These are phyloP conservation scores for Dioscorea dumetorum DNA, from an alignment of 106 monocot species.

Conservation along the genomic window DNA sequence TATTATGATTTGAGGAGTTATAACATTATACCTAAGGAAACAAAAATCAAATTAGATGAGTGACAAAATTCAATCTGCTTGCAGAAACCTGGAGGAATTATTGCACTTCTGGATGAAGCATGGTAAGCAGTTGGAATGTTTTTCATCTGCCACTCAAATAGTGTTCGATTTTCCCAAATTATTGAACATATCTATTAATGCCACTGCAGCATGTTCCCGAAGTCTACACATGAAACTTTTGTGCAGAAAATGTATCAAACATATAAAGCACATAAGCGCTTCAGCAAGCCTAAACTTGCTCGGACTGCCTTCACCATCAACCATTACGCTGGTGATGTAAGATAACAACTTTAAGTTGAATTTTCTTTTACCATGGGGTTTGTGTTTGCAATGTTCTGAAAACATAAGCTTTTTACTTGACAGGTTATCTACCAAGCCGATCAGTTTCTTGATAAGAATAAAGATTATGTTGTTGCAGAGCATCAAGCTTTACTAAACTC, in stretches of 20 bases:
- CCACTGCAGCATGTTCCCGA: conserved; percentile 89
- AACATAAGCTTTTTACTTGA: conserved; percentile 3
- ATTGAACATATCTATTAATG: neutral
- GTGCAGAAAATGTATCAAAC: conserved; percentile 95
- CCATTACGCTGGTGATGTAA: conserved; percentile 98
- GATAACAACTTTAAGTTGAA: conserved; percentile 1
- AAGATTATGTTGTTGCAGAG: conserved; percentile 97
- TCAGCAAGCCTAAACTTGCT: conserved; percentile 94
- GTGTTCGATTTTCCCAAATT: neutral
- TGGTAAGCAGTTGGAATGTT: conserved; percentile 35
- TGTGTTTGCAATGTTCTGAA: conserved; percentile 1
- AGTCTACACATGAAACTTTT: conserved; percentile 98
- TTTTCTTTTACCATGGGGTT: neutral
- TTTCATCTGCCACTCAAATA: neutral
- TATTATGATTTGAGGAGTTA: neutral
- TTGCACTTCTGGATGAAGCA: conserved; percentile 96
- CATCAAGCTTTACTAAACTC: conserved; percentile 79
- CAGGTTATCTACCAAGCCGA: conserved; percentile 96
- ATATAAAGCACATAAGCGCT: conserved; percentile 87
- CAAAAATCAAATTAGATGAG: neutral
- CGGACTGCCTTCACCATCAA: conserved; percentile 91
- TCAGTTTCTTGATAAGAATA: conserved; percentile 92
- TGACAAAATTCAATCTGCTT: neutral
- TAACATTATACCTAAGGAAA: neutral
- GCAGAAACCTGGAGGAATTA: conserved; percentile 98